Evolutionary conservation across 2,329 filamentous ascomycete species (phyloP).

Genomic region (Fusarium sp.): DNA sequence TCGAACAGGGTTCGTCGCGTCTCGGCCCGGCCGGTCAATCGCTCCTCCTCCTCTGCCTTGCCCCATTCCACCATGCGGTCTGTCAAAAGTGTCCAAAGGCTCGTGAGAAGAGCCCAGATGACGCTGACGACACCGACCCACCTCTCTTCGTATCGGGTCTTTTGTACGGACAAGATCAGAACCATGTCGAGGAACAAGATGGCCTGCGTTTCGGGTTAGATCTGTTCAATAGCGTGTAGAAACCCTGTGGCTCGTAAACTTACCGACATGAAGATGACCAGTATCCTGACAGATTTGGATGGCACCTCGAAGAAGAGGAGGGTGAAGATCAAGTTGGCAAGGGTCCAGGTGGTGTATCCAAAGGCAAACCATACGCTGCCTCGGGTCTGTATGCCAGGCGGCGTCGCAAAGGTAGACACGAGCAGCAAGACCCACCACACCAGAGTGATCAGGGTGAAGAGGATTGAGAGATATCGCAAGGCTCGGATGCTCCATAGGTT

Average conservation of each 20-base stretch:
- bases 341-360: slow-evolving; percentile 81
- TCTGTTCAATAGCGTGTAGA: slow-evolving; percentile 23
- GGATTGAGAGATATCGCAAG: slow-evolving; percentile 80
- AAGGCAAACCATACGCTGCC: slow-evolving; percentile 96
- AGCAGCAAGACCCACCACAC: slow-evolving; percentile 94
- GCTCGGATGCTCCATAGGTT: slow-evolving; percentile 93
- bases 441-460: slow-evolving; percentile 81
- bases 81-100: slow-evolving; percentile 81
- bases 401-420: slow-evolving; percentile 91
- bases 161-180: slow-evolving; percentile 80
- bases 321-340: slow-evolving; percentile 79
- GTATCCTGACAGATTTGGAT: slow-evolving; percentile 80
- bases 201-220: slow-evolving; percentile 38
- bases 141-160: slow-evolving; percentile 84
- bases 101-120: slow-evolving; percentile 82
- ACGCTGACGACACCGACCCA: slow-evolving; percentile 92
- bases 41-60: slow-evolving; percentile 91
- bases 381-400: slow-evolving; percentile 84
- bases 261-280: slow-evolving; percentile 73
- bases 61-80: slow-evolving; percentile 91
- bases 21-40: slow-evolving; percentile 89
- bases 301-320: slow-evolving; percentile 91
- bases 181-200: slow-evolving; percentile 74
- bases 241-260: neutral
- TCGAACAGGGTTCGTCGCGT: slow-evolving; percentile 83